phyloP scores from a whole-genome alignment of 176 grass and related monocot species.

The Dendrocalamus sinicus region DNA sequence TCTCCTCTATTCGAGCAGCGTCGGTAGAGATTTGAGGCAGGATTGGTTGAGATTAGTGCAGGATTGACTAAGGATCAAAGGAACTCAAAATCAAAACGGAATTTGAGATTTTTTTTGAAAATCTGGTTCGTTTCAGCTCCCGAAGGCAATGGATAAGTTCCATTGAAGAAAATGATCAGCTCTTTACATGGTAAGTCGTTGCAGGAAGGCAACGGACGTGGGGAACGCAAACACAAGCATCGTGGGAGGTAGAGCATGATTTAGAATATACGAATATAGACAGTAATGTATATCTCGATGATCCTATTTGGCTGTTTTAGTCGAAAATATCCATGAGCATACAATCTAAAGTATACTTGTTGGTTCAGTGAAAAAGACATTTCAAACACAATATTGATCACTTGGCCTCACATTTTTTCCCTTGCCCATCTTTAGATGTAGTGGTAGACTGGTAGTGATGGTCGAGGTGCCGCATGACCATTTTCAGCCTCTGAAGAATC shows the following conservation, averaged over 20 bases:
- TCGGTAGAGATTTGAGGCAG: too few relatives aligned
- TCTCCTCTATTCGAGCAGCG: too few relatives aligned
- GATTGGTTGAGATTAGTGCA: too few relatives aligned
- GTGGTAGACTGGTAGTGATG: too few relatives aligned
- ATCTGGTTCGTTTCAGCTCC: too few relatives aligned
- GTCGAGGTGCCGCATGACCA: background rate
- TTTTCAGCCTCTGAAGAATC: conserved; percentile 78
- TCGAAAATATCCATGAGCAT: background rate
- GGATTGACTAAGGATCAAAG: too few relatives aligned
- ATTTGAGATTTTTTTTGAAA: too few relatives aligned
- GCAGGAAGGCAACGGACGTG: background rate
- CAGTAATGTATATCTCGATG: background rate
- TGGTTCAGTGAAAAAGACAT: background rate
- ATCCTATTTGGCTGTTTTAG: background rate
- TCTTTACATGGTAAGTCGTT: background rate
- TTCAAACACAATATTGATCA: background rate
- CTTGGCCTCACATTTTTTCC: background rate
- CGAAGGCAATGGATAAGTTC: too few relatives aligned
- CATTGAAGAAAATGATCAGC: too few relatives aligned
- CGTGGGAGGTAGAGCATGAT: background rate
- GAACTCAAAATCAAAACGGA: too few relatives aligned
- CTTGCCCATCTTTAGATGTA: background rate
- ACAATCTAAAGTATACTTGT: background rate
- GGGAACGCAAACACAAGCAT: background rate
- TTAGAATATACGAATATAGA: background rate